These are phyloP conservation scores for Exophiala dermatitidis DNA, from an alignment of 2,329 filamentous ascomycete species.

Conservation along the genomic window DNA sequence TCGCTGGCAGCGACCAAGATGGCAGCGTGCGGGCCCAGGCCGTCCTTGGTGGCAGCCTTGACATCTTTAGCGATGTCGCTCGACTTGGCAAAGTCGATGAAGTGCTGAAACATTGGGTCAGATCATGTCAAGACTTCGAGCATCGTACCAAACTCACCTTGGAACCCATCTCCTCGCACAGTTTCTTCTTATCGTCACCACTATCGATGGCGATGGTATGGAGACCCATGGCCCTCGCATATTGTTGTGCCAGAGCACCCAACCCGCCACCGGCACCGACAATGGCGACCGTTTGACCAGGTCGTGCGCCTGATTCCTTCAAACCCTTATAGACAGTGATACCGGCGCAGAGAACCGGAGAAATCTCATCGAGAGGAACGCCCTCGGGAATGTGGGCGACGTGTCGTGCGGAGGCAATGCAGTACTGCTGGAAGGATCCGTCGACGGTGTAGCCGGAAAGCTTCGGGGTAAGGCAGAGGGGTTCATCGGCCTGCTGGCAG, in stretches of 20 bases:
- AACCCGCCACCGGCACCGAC: conserved; percentile 82
- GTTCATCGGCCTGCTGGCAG: conserved; percentile 74
- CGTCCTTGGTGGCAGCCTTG: conserved; percentile 69
- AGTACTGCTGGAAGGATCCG: conserved; percentile 86
- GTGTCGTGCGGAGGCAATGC: conserved; percentile 77
- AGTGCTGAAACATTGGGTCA: conserved; percentile 39
- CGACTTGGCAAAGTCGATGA: conserved; percentile 71
- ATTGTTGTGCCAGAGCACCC: conserved; percentile 73
- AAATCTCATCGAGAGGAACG: conserved; percentile 65
- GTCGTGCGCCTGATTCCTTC: conserved; percentile 68
- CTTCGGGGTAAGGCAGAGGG: conserved; percentile 65
- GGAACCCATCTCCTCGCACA: conserved; percentile 62
- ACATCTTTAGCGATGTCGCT: conserved; percentile 78
- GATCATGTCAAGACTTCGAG: background rate
- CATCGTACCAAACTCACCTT: conserved; percentile 30
- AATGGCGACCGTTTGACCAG: conserved; percentile 73
- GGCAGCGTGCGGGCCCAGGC: conserved; percentile 78
- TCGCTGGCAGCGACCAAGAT: conserved; percentile 79
- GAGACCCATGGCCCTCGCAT: conserved; percentile 85
- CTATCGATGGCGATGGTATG: conserved; percentile 73
- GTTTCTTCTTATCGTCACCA: conserved; percentile 69
- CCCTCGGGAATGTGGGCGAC: conserved; percentile 75
- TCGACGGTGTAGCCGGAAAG: conserved; percentile 91
- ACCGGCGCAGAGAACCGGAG: conserved; percentile 76
- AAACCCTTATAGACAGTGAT: conserved; percentile 88